Evolutionary conservation across 345 rosid species (phyloP), one percentile per base, ranked within the genome.

Genomic region (Eucalyptus pauciflora): DNA sequence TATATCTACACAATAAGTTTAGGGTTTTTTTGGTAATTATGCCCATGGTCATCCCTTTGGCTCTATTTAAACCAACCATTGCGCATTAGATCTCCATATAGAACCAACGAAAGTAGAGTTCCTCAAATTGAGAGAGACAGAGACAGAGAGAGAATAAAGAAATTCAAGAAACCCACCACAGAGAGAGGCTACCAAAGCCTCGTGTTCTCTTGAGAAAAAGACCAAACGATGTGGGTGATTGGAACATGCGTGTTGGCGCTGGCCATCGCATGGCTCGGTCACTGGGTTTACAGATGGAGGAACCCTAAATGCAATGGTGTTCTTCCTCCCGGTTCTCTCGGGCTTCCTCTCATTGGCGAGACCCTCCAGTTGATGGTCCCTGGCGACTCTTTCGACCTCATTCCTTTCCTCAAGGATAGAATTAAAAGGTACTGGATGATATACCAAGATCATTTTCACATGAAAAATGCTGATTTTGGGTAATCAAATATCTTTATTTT

Each of bases 261-360:
- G 64, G 14, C 86, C 15, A 48, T 91, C 24, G 80, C 60, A 15
- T 18, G 29, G 71, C 48, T 87, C 27, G 86, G 86, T 3, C 50
- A 24, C 71, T 92, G 91, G 87, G 37, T 54, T 27, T 87, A 86
- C 79, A 52, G 86, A 80, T 91, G 93, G 92, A 91, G 92, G 88
- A 92, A 92, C 51, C 89, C 91, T 8, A 86, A 48, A 56, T 86
- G 87, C 88, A 85, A 49, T 8, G 92, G 91, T 2, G 85, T 33
- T 14, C 92, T 92, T 62, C 94, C 93, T 87, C 92, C 93, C 3
- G 91, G 92, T 33, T 91, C 93, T 6, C 64, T 89, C 76, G 92
- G 93, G 33, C 86, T 91, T n/a, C 94, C 92, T 46, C 64, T 91
- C 62, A 88, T 91, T 33, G 94, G 95, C 24, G 92, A 91, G 88